A percentile compares a stretch with the other conserved stretches of the same genome.
These are phyloP conservation scores for Achlya hypogyna DNA, from an alignment of 352 stramenopile genomes.

Conservation along the genomic window DNA sequence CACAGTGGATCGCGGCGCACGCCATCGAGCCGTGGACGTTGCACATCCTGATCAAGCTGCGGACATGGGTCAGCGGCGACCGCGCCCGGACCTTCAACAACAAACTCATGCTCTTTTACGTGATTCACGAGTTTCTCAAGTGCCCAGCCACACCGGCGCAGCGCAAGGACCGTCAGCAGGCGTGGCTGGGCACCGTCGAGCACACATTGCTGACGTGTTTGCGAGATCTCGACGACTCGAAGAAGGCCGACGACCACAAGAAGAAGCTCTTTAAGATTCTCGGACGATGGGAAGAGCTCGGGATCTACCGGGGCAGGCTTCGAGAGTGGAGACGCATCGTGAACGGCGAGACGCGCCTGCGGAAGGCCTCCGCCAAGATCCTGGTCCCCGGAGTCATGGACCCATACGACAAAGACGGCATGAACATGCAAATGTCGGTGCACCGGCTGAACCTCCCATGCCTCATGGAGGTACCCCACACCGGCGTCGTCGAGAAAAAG, in stretches of 20 bases:
- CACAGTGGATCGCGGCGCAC: constrained; percentile 4
- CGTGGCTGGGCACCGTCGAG: constrained; percentile 14
- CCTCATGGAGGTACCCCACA: background rate
- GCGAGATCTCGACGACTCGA: constrained; percentile 69
- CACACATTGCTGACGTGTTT: constrained; percentile 70
- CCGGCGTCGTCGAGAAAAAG: constrained; percentile 30
- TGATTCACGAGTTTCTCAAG: constrained; percentile 83
- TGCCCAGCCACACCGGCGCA: constrained; percentile 31
- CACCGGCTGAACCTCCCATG: background rate
- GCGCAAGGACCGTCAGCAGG: background rate
- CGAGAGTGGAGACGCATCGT: constrained; percentile 71
- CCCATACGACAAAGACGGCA: background rate
- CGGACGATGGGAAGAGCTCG: constrained; percentile 75
- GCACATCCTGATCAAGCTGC: constrained; percentile 15
- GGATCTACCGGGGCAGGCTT: constrained; percentile 66
- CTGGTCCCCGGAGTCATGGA: background rate
- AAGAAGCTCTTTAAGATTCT: constrained; percentile 81
- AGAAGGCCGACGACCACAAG: constrained; percentile 47
- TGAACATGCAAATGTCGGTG: background rate
- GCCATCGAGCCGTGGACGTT: background rate
- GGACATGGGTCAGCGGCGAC: constrained; percentile 41
- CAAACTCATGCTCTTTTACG: constrained; percentile 83
- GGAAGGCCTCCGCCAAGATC: constrained; percentile 32
- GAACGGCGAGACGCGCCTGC: constrained; percentile 55
- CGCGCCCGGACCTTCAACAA: constrained; percentile 51